Evolutionary conservation across 768 basidiomycete genomes (phyloP).

Genomic region (Lepiota subincarnata): DNA sequence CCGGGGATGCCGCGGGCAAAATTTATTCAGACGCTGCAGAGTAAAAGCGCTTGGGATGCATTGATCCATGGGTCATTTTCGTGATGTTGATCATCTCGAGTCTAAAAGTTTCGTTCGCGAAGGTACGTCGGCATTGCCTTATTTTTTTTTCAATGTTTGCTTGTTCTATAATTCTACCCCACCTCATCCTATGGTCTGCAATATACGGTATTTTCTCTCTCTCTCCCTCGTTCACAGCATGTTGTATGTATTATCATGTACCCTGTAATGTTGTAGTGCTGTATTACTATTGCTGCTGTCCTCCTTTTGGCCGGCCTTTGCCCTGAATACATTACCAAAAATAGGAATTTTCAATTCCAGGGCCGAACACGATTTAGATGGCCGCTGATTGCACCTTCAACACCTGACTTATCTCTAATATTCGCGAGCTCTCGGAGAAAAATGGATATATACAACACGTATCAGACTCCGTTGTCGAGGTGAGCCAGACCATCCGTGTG

Average conservation of each 20-base stretch:
- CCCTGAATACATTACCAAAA: not conserved
- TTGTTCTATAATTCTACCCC: not conserved
- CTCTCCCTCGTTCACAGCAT: too few relatives aligned
- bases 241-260: constrained; percentile 11
- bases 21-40: constrained; percentile 54
- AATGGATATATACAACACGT: constrained; percentile 68
- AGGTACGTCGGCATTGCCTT: not conserved
- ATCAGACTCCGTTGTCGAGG: constrained; percentile 83
- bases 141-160: not conserved
- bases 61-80: constrained; percentile 65
- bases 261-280: constrained; percentile 9
- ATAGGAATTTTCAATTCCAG: not conserved
- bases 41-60: constrained; percentile 64
- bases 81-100: constrained; percentile 23
- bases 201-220: constrained; percentile 5
- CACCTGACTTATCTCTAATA: not conserved
- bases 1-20: constrained; percentile 37
- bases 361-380: not conserved
- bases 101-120: constrained; percentile 2
- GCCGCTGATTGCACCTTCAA: not conserved
- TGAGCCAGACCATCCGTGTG: constrained; percentile 20
- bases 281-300: constrained; percentile 10
- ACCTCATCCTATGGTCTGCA: not conserved
- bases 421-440: not conserved
- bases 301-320: not conserved